Base-by-base conservation (phyloP, 306 rosid species). In the Cyamopsis tetragonoloba region DNA sequence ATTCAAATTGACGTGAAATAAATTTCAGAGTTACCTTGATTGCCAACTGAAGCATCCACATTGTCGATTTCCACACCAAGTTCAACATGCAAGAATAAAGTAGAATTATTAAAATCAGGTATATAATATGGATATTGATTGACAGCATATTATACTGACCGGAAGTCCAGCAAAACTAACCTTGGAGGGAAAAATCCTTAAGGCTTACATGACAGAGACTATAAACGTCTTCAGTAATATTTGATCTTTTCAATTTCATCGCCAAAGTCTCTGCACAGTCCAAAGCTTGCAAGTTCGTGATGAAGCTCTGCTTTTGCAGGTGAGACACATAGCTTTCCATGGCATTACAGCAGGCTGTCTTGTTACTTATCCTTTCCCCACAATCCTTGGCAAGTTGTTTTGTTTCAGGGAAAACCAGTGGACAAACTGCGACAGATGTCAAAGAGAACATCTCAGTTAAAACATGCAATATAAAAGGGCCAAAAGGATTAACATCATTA, bases 131-230 rank as follows among this genome's bases (percentile, higher is more conserved):
- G 38, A 53, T 8, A 42, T 68, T 22, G 34, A 67, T 53, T 37
- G 72, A 15, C 51, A 10, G 23, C 35, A 51, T 30, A 20, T 56
- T 58, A 64, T 31, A 30, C 11, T 30, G 65, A 67, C 24, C 19
- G 13, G 26, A 74, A 11, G 17, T 14, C 13, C 3, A 43, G 51
- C 6, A 23, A 58, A 34, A 77, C 79, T 35, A 83, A 90, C 99
- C 99, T 93, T 93, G 99, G 34, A 88, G 95, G 51, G 99, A 93
- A 79, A 90, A 93, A 81, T 90, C 96, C 74, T 88, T 90, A 15
- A 90, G 99, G 80, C 89, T 90, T 64, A 93, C 75, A 51, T 82
- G 97, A 78, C 99, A 93, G 4, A 90, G 92, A 66, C 79, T 74
- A 53, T 84, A 93, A 50, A 93, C 86, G 80, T 93, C 84, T 15